Conservation (phyloP, 495 filamentous ascomycete genomes). For the Cercophora samala region DNA sequence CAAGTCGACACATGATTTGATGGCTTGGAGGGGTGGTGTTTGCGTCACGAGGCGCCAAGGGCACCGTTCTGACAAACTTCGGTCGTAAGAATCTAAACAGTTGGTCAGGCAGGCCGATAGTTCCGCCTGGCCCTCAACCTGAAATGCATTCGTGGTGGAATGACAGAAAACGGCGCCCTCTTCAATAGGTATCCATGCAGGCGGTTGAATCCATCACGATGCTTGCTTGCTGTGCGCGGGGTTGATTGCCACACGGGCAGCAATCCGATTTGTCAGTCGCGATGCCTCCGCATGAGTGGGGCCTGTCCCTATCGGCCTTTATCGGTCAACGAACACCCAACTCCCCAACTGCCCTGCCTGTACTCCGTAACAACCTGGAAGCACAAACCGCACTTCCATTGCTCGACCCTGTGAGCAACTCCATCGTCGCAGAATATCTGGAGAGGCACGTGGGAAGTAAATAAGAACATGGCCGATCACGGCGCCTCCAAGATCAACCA, state of each 20-base stretch:
- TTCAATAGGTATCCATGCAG: no score
- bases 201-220: not conserved
- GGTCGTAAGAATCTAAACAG: not conserved
- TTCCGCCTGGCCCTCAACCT: not conserved
- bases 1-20: slow-evolving; percentile 12
- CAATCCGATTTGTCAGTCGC: not conserved
- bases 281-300: not conserved
- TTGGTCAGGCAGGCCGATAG: not conserved
- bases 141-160: not conserved
- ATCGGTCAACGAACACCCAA: not conserved
- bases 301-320: not conserved
- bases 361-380: no score
- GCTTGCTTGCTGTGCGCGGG: not conserved
- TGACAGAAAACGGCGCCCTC: not conserved
- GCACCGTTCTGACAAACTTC: not conserved
- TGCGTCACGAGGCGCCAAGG: slow-evolving; percentile 9
- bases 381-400: not conserved
- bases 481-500: slow-evolving; percentile 46
- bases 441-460: not conserved
- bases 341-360: not conserved
- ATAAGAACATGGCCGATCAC: slow-evolving; percentile 42
- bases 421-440: not conserved
- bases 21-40: not conserved
- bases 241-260: not conserved
- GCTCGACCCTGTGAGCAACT: not conserved